phyloP scores from a whole-genome alignment of 2,329 filamentous ascomycete genomes.

The Golovinomyces cichoracearum region DNA sequence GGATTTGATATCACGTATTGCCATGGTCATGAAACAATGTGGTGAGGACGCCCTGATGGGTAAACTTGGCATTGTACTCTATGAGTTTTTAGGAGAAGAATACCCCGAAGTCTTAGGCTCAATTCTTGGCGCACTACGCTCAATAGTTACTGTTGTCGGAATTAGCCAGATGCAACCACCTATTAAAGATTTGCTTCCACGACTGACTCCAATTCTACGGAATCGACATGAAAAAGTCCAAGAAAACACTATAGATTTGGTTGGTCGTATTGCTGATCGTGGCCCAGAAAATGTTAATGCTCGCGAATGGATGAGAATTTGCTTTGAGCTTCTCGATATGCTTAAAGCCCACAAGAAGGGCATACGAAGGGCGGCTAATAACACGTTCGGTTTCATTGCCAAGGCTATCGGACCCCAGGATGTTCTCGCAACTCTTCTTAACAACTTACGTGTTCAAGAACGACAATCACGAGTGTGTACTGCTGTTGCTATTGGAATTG shows the following conservation, averaged over 20 bases:
- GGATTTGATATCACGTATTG: conserved; percentile 86
- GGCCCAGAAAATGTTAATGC: conserved; percentile 92
- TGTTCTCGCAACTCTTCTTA: conserved; percentile 79
- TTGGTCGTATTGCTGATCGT: conserved; percentile 90
- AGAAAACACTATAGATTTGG: conserved; percentile 94
- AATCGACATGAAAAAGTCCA: conserved; percentile 98
- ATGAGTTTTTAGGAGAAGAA: conserved; percentile 95
- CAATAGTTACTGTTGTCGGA: conserved; percentile 91
- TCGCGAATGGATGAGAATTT: conserved; percentile 98
- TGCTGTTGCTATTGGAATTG: conserved; percentile 91
- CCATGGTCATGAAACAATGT: conserved; percentile 97
- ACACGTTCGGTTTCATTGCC: conserved; percentile 97
- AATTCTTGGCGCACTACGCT: conserved; percentile 78
- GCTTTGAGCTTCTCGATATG: conserved; percentile 97
- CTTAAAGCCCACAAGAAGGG: conserved; percentile 99
- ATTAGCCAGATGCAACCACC: conserved; percentile 96
- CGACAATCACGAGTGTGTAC: conserved; percentile 97
- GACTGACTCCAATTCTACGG: conserved; percentile 87
- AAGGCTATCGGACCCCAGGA: conserved; percentile 97
- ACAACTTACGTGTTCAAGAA: conserved; percentile 91
- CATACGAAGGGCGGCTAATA: conserved; percentile 91
- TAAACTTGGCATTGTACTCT: conserved; percentile 78
- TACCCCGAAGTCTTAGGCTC: conserved; percentile 95
- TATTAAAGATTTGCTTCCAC: conserved; percentile 82
- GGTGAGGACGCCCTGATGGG: conserved; percentile 89